Percentiles rank a stretch among this genome's conserved stretches.
Conservation (phyloP, 257 asterid genomes). For the Scutellaria baicalensis region DNA sequence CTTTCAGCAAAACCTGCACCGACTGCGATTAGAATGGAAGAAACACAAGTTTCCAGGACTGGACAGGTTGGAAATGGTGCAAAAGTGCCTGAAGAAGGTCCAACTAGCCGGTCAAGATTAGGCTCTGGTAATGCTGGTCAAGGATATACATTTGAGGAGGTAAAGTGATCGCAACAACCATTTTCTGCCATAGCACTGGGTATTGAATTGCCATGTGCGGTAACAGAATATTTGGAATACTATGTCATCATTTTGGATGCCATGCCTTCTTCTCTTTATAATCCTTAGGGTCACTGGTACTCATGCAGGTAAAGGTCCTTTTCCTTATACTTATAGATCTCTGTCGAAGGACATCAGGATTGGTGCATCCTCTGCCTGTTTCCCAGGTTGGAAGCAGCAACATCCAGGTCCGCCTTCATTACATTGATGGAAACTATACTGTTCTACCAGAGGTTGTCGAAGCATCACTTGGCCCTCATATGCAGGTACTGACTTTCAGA, state of each 20-base stretch:
- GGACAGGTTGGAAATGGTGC: constrained; percentile 58
- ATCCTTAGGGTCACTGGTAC: neutral
- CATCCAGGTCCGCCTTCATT: constrained; percentile 93
- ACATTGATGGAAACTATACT: constrained; percentile 93
- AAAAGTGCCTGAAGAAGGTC: constrained; percentile 87
- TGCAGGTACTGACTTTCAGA: constrained; percentile 60
- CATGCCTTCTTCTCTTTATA: neutral
- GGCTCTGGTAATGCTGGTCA: constrained; percentile 99
- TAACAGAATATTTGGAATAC: neutral
- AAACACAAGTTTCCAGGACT: constrained; percentile 48
- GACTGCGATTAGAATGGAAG: constrained; percentile 47
- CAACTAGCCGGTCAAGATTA: constrained; percentile 77
- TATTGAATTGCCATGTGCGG: neutral
- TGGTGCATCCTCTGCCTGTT: constrained; percentile 80
- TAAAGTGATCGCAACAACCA: constrained; percentile 11
- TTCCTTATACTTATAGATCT: constrained; percentile 97
- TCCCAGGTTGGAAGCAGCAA: constrained; percentile 95
- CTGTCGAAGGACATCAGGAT: constrained; percentile 86
- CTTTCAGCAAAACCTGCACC: constrained; percentile 46
- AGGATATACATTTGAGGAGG: constrained; percentile 99
- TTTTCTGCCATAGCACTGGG: neutral
- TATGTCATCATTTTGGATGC: neutral
- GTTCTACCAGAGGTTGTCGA: constrained; percentile 97
- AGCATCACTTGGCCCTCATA: constrained; percentile 99
- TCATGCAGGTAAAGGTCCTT: constrained; percentile 88